These are phyloP conservation scores for Monosporascus sp. DNA, from an alignment of 2,329 filamentous ascomycete genomes.

Conservation along the genomic window DNA sequence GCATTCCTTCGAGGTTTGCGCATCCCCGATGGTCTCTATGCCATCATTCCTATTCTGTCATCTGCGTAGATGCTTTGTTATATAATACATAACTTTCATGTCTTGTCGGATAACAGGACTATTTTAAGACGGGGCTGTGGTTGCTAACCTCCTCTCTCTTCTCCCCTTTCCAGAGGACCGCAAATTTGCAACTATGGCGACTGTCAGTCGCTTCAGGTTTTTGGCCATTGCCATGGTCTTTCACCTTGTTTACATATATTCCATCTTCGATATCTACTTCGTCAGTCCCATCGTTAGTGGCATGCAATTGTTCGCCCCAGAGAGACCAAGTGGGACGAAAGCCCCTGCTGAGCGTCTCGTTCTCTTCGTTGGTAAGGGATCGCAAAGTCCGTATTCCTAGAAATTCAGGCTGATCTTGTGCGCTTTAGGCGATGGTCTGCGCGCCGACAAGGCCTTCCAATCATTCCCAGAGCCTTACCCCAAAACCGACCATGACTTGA, in stretches of 20 bases:
- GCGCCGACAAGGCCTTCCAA: slow-evolving; percentile 97
- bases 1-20: neutral
- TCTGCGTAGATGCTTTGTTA: neutral
- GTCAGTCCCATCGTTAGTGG: slow-evolving; percentile 95
- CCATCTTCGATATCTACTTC: slow-evolving; percentile 98
- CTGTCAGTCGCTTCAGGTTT: slow-evolving; percentile 68
- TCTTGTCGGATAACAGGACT: neutral
- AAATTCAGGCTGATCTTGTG: slow-evolving; percentile 7
- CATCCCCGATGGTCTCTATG: neutral
- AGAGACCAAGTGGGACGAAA: slow-evolving; percentile 51
- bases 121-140: neutral
- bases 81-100: neutral
- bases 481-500: slow-evolving; percentile 57
- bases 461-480: slow-evolving; percentile 82
- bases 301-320: slow-evolving; percentile 76
- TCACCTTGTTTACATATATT: slow-evolving; percentile 88
- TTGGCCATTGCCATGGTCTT: slow-evolving; percentile 85
- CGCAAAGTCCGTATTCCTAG: slow-evolving; percentile 2
- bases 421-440: slow-evolving; percentile 71
- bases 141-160: neutral
- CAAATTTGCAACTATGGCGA: slow-evolving; percentile 39
- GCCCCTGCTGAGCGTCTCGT: slow-evolving; percentile 86
- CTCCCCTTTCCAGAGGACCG: neutral
- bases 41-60: neutral
- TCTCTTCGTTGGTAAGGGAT: slow-evolving; percentile 74